Percentiles rank a stretch among this genome's conserved stretches.
phyloP scores from a whole-genome alignment of 1,284 basidiomycete genomes.

The Mycosarcoma mackinlayi region DNA sequence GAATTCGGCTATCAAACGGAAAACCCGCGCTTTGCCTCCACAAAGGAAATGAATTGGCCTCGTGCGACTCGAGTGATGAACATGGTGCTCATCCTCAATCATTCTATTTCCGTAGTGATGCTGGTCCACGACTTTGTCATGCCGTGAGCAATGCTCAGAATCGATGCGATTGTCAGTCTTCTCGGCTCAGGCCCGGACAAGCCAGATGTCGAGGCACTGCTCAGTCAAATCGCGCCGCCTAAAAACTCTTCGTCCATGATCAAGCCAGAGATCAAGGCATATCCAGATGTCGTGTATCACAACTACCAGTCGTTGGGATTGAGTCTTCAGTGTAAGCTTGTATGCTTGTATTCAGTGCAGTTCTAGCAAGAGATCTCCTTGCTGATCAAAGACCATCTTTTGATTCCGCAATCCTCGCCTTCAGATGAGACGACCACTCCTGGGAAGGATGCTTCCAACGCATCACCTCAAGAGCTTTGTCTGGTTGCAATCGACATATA shows the following conservation, averaged over 20 bases:
- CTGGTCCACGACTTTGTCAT: not conserved
- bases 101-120: no score
- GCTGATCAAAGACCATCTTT: not conserved
- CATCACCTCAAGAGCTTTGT: not conserved
- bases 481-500: conserved; percentile 43
- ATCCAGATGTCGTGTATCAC: conserved; percentile 35
- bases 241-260: not conserved
- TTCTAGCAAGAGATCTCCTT: not conserved
- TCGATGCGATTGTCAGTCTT: conserved; percentile 4
- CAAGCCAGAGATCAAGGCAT: conserved; percentile 22
- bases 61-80: no score
- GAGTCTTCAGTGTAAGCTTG: conserved; percentile 41
- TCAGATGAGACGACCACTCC: conserved; percentile 18
- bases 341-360: not conserved
- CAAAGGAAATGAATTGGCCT: not conserved
- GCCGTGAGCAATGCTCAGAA: conserved; percentile 1
- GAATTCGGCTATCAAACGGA: conserved; percentile 7
- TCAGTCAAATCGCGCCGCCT: conserved; percentile 7
- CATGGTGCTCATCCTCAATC: no score
- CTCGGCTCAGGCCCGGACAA: conserved; percentile 11
- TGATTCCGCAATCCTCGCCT: no score
- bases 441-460: conserved; percentile 11
- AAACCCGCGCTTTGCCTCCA: conserved; percentile 10
- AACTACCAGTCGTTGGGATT: conserved; percentile 28
- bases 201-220: conserved; percentile 6